Evolutionary conservation across 495 filamentous ascomycete species (phyloP).

Genomic region (Annulohypoxylon stygium): DNA sequence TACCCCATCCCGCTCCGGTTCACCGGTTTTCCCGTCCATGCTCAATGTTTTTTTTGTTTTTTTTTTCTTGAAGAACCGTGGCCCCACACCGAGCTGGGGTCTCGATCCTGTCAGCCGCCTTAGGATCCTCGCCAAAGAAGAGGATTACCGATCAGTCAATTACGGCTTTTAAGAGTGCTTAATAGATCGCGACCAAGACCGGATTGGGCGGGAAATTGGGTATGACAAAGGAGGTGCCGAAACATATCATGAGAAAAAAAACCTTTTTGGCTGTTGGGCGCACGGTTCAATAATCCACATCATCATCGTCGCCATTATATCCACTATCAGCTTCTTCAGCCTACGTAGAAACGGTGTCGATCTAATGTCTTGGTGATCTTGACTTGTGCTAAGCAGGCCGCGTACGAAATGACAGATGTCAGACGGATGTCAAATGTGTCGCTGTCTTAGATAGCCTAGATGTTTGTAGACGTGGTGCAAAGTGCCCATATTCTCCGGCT

Average conservation of each 20-base stretch:
- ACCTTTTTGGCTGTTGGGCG: neutral
- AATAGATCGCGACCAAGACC: constrained; percentile 19
- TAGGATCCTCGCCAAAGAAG: neutral
- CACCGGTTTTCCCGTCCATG: neutral
- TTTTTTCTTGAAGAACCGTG: neutral
- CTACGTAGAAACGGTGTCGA: neutral
- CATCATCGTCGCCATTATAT: neutral
- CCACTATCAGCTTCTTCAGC: neutral
- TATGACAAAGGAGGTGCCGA: constrained; percentile 3
- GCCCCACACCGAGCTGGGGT: constrained; percentile 23
- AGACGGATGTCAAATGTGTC: neutral
- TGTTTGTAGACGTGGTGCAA: neutral
- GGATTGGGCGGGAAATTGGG: neutral
- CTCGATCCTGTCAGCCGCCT: constrained; percentile 36
- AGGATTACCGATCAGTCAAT: constrained; percentile 32
- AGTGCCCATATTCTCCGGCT: constrained; percentile 9
- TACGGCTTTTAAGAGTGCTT: neutral
- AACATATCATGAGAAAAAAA: neutral
- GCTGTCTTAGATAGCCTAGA: constrained; percentile 1
- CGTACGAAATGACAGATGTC: constrained; percentile 9
- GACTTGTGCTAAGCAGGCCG: neutral
- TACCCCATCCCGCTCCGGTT: neutral
- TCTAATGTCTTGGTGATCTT: neutral
- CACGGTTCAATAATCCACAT: neutral
- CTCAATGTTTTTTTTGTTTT: neutral